phyloP scores from a whole-genome alignment of 2,329 filamentous ascomycete genomes.

The Talaromyces sp. region DNA sequence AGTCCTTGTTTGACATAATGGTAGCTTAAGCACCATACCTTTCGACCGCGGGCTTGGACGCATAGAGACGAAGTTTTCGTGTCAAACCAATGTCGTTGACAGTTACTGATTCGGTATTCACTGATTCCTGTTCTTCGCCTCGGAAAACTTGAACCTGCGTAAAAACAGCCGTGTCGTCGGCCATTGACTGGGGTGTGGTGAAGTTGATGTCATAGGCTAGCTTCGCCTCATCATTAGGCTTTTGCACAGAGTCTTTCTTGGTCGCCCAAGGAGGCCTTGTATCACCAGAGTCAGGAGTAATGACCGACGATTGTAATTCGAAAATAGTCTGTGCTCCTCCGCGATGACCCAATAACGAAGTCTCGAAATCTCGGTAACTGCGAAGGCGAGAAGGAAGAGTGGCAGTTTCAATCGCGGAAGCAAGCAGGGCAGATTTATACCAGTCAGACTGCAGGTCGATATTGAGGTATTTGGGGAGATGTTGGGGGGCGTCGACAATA shows the following conservation, averaged over 20 bases:
- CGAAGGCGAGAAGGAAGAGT: conserved; percentile 67
- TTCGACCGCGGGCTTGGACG: conserved; percentile 33
- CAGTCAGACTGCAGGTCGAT: conserved; percentile 66
- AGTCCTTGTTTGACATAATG: neutral
- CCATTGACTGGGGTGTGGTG: conserved; percentile 28
- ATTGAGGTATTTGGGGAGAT: conserved; percentile 55
- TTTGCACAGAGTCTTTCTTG: conserved; percentile 4
- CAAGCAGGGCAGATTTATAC: conserved; percentile 75
- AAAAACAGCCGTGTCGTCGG: conserved; percentile 31
- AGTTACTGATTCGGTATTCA: conserved; percentile 16
- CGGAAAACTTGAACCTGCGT: conserved; percentile 35
- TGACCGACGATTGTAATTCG: conserved; percentile 65
- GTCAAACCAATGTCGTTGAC: conserved; percentile 26
- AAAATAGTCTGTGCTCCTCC: conserved; percentile 76
- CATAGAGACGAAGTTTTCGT: conserved; percentile 32
- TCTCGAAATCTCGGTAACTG: conserved; percentile 35
- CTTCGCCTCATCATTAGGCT: conserved; percentile 20
- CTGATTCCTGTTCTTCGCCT: conserved; percentile 22
- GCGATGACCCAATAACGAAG: conserved; percentile 48
- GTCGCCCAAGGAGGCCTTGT: conserved; percentile 15
- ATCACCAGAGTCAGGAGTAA: conserved; percentile 23
- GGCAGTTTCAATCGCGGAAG: conserved; percentile 72
- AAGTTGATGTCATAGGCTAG: conserved; percentile 40
- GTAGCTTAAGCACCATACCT: conserved; percentile 23
- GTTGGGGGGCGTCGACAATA: conserved; percentile 59